A percentile compares a stretch with the other conserved stretches of the same genome.
phyloP scores from a whole-genome alignment of 805 yeast species.

The Cyberlindnera suaveolens region DNA sequence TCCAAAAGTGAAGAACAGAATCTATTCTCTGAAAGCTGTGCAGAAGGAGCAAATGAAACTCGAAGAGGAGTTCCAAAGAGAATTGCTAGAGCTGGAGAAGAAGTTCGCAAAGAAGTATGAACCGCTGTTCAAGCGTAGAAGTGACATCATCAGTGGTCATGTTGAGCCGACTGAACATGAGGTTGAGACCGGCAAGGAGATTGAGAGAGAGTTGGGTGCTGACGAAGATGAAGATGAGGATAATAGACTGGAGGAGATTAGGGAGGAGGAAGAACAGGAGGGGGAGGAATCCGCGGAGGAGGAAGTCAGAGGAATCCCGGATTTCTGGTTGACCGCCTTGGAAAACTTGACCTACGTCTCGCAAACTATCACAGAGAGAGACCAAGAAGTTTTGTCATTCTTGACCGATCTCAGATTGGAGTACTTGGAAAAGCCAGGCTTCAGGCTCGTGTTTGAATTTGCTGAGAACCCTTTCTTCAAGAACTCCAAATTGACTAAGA shows the following conservation, averaged over 20 bases:
- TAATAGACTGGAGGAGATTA: conserved; percentile 5
- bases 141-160: conserved; percentile 63
- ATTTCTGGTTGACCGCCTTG: conserved; percentile 94
- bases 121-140: conserved; percentile 73
- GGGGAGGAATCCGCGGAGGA: conserved; percentile 35
- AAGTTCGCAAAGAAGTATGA: conserved; percentile 64
- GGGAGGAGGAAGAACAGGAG: conserved; percentile 38
- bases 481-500: conserved; percentile 68
- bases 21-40: conserved; percentile 73
- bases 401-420: conserved; percentile 70
- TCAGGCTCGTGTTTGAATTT: conserved; percentile 80
- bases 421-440: conserved; percentile 82
- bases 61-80: conserved; percentile 89
- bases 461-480: conserved; percentile 68
- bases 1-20: conserved; percentile 62
- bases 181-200: conserved; percentile 67
- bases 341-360: conserved; percentile 77
- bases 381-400: conserved; percentile 69
- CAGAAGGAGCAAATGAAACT: conserved; percentile 75
- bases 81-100: conserved; percentile 79
- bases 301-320: conserved; percentile 71
- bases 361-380: conserved; percentile 85
- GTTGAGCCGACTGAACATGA: conserved; percentile 76
- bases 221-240: conserved; percentile 37
- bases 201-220: conserved; percentile 51